Evolutionary conservation across 2,329 filamentous ascomycete genomes (phyloP).

Genomic region (Bisporella sp.): DNA sequence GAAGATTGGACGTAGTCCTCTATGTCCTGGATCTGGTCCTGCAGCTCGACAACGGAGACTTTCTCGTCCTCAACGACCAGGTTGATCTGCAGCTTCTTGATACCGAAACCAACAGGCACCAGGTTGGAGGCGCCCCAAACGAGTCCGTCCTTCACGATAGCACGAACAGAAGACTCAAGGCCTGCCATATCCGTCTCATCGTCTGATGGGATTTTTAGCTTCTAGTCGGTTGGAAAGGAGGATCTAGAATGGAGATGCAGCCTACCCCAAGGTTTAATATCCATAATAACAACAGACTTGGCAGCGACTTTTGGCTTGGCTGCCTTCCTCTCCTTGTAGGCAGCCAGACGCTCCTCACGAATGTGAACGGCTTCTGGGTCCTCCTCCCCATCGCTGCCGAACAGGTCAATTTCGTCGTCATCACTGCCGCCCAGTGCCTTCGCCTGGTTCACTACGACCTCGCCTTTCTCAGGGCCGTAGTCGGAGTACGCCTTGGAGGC

Average conservation of each 20-base stretch:
- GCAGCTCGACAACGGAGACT: conserved; percentile 50
- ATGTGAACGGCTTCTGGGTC: conserved; percentile 78
- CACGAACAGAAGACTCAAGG: conserved; percentile 47
- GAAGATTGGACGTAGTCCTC: conserved; percentile 96
- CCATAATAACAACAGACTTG: conserved; percentile 93
- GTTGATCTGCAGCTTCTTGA: conserved; percentile 99
- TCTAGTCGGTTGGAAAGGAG: conserved; percentile 38
- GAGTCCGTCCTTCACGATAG: conserved; percentile 87
- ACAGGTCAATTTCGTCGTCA: conserved; percentile 86
- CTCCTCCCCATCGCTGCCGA: conserved; percentile 90
- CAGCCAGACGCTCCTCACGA: conserved; percentile 83
- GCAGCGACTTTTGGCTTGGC: conserved; percentile 84
- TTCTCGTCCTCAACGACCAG: conserved; percentile 90
- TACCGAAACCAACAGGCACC: conserved; percentile 88
- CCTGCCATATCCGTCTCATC: conserved; percentile 97
- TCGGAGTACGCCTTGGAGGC: conserved; percentile 79
- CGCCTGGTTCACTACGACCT: conserved; percentile 77
- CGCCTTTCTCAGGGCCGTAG: conserved; percentile 80
- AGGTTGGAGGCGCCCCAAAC: conserved; percentile 92
- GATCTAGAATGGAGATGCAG: no score
- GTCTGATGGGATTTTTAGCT: conserved; percentile 97
- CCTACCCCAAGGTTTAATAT: conserved; percentile 88
- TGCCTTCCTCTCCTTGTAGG: conserved; percentile 97
- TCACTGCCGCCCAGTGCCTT: conserved; percentile 71
- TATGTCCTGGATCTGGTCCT: conserved; percentile 75